Conservation (phyloP, 1,284 basidiomycete species). For the Erythrobasidium hasegawianum region DNA sequence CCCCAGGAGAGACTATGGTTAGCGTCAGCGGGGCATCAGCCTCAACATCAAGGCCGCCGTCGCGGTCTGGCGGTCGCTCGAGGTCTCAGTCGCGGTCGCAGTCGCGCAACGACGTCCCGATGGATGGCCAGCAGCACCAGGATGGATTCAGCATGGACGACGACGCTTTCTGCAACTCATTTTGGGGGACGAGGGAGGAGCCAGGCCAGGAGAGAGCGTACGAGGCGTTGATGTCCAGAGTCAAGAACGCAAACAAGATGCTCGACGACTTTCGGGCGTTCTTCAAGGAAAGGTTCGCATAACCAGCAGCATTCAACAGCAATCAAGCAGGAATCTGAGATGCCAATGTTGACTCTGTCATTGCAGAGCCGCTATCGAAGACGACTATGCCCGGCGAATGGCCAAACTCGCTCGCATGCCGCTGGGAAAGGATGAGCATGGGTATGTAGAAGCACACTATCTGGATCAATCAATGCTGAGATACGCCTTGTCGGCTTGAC, state of each 20-base stretch:
- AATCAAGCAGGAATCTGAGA: neutral
- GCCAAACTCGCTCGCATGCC: conserved; percentile 71
- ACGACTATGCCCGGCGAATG: conserved; percentile 88
- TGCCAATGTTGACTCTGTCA: neutral
- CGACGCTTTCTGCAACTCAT: conserved; percentile 87
- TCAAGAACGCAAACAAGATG: conserved; percentile 78
- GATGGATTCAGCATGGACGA: conserved; percentile 12
- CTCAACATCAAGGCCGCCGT: neutral
- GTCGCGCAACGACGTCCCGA: conserved; percentile 11
- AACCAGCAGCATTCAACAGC: neutral
- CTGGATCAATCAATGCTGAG: neutral
- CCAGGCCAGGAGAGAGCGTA: conserved; percentile 67
- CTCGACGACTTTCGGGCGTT: conserved; percentile 80
- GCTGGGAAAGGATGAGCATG: conserved; percentile 85
- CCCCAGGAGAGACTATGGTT: no score
- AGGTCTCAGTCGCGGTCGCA: conserved; percentile 33
- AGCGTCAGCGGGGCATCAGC: neutral
- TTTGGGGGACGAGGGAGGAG: conserved; percentile 63
- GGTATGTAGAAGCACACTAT: conserved; percentile 50
- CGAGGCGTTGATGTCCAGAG: conserved; percentile 80
- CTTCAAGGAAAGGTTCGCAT: conserved; percentile 84
- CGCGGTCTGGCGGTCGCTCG: conserved; percentile 17
- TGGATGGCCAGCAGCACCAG: conserved; percentile 8
- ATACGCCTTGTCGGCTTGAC: neutral
- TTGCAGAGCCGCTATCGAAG: conserved; percentile 62